These are phyloP conservation scores for Podila clonocystis DNA, from an alignment of 192 early-diverging fungal genomes.

Conservation along the genomic window DNA sequence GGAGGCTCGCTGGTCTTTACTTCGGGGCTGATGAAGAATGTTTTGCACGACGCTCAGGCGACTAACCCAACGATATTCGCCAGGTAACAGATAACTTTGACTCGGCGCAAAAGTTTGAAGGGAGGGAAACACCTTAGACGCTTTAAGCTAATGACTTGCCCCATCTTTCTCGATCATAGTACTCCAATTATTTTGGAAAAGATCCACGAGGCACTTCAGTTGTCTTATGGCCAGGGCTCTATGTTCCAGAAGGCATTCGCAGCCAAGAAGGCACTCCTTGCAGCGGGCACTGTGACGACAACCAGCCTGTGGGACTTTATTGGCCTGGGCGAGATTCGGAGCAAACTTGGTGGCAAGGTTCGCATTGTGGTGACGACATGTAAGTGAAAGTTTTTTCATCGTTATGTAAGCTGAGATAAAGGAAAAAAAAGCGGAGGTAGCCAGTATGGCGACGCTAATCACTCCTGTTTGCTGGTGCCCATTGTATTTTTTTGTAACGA, in stretches of 20 bases:
- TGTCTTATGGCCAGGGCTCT: conserved; percentile 36
- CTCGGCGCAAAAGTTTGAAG: too few relatives aligned
- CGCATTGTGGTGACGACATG: conserved; percentile 37
- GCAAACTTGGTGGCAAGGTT: conserved; percentile 38
- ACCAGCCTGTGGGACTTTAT: conserved; percentile 47
- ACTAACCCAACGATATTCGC: conserved; percentile 39
- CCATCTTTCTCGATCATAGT: background rate
- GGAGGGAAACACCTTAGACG: too few relatives aligned
- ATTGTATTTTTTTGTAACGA: background rate
- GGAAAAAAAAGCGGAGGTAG: background rate
- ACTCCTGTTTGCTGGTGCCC: background rate
- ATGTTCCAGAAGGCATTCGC: conserved; percentile 30
- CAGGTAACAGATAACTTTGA: conserved; percentile 12
- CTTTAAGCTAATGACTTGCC: background rate
- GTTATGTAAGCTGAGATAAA: too few relatives aligned
- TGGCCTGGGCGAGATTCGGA: conserved; percentile 31
- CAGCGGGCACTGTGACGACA: conserved; percentile 16
- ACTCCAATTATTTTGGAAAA: conserved; percentile 41
- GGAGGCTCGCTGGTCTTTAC: conserved; percentile 40
- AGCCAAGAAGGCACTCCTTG: conserved; percentile 20
- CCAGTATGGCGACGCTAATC: background rate
- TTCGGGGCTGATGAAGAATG: conserved; percentile 45
- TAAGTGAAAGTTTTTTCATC: conserved; percentile 4
- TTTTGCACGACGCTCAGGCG: conserved; percentile 38
- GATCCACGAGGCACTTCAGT: conserved; percentile 40